Evolutionary conservation across 164 flowering plant species (phyloP).

Genomic region (Tetrastigma voinierianum): DNA sequence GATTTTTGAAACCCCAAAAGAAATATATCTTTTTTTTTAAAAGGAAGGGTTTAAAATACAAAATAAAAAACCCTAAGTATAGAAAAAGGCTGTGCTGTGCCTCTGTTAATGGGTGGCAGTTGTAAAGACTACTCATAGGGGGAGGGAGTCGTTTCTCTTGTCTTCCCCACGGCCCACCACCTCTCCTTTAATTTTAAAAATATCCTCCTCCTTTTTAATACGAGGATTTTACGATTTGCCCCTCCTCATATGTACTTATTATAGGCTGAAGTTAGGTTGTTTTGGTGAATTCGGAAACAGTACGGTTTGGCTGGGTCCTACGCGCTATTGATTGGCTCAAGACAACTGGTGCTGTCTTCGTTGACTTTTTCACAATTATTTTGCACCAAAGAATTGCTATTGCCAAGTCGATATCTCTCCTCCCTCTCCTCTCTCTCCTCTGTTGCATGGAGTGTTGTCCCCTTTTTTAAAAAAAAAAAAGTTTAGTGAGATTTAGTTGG

Average conservation of each 20-base stretch:
- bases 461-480: no score
- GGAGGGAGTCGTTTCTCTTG: constrained; percentile 5
- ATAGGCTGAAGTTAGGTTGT: neutral
- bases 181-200: neutral
- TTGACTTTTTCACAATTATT: neutral
- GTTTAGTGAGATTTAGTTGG: no score
- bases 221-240: neutral
- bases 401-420: no score
- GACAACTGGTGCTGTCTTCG: neutral
- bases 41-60: neutral
- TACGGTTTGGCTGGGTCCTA: neutral
- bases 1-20: neutral
- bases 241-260: neutral
- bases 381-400: no score
- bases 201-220: neutral
- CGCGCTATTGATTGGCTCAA: constrained; percentile 9
- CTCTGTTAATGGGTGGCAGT: constrained; percentile 8
- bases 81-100: neutral
- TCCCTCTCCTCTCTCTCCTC: no score
- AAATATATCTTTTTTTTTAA: neutral
- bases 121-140: neutral
- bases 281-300: neutral
- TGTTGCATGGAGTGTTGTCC: no score
- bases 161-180: neutral
- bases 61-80: neutral